Conservation (phyloP, 345 rosid species). For the Linum usitatissimum region DNA sequence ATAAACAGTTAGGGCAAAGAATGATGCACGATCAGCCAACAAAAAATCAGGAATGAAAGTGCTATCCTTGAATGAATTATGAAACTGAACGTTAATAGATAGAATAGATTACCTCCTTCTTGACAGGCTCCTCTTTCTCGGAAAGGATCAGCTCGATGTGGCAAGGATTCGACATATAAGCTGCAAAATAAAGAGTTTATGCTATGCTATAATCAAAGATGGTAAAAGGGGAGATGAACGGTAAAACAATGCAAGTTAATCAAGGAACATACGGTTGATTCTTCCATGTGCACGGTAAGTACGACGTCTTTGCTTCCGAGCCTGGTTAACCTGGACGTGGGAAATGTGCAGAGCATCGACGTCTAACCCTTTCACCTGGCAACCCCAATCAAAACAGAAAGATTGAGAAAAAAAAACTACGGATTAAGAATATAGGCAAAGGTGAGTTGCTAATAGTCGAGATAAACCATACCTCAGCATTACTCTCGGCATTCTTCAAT, state of each 20-base stretch:
- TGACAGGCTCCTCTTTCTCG: slow-evolving; percentile 88
- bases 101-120: slow-evolving; percentile 61
- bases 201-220: too few species aligned
- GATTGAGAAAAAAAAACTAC: not conserved
- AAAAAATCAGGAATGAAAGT: too few species aligned
- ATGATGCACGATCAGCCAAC: not conserved
- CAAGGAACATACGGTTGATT: slow-evolving; percentile 61
- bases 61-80: too few species aligned
- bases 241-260: not conserved
- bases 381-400: not conserved
- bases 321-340: slow-evolving; percentile 95
- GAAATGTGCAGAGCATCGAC: slow-evolving; percentile 72
- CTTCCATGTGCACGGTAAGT: slow-evolving; percentile 99
- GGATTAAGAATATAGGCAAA: not conserved
- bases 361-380: slow-evolving; percentile 92
- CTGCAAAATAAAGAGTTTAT: slow-evolving; percentile 21
- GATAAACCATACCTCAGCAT: slow-evolving; percentile 54
- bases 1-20: not conserved
- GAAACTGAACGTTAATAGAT: not conserved
- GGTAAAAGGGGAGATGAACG: not conserved
- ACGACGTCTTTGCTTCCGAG: slow-evolving; percentile 86
- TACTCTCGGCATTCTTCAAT: slow-evolving; percentile 93
- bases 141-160: slow-evolving; percentile 85
- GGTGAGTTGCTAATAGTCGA: not conserved
- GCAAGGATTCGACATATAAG: slow-evolving; percentile 96